Evolutionary conservation across 345 rosid species (phyloP).

Genomic region (Camelina neglecta): DNA sequence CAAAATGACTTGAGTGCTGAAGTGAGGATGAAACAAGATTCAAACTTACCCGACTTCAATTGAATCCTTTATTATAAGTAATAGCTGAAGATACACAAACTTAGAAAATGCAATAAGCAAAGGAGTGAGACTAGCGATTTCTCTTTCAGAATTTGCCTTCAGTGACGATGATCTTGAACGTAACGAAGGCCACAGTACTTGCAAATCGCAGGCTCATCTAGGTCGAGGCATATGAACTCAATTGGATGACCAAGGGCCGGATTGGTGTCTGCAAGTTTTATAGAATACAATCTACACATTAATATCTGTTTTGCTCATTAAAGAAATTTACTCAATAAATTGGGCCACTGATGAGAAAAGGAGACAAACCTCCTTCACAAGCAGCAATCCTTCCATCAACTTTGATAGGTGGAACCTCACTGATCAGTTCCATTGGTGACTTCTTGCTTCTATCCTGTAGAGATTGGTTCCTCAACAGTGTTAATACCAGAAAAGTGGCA

Average conservation of each 20-base stretch:
- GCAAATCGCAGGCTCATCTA: constrained; percentile 87
- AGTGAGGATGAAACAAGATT: constrained; percentile 10
- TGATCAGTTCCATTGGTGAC: constrained; percentile 98
- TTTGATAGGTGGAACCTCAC: constrained; percentile 95
- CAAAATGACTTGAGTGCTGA: constrained; percentile 9
- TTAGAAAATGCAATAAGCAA: constrained; percentile 7
- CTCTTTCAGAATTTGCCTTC: constrained; percentile 22
- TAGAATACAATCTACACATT: not conserved
- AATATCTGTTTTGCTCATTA: not conserved
- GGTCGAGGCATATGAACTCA: constrained; percentile 95
- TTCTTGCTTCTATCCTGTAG: constrained; percentile 82
- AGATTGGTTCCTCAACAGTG: not conserved
- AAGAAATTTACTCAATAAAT: not conserved
- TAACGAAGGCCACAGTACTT: constrained; percentile 97
- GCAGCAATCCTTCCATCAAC: constrained; percentile 96
- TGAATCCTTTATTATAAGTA: constrained; percentile 29
- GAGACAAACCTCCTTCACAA: constrained; percentile 90
- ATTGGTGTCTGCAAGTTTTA: constrained; percentile 56
- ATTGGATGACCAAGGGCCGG: constrained; percentile 97
- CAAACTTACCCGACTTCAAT: not conserved
- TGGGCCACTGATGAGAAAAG: not conserved
- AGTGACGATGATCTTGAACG: constrained; percentile 94
- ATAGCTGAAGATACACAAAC: constrained; percentile 24
- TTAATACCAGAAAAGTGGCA: constrained; percentile 1
- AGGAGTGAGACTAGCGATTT: not conserved